Evolutionary conservation across 2,329 filamentous ascomycete genomes (phyloP), one percentile per base, ranked within the genome.

Genomic region (Hortaea werneckii): DNA sequence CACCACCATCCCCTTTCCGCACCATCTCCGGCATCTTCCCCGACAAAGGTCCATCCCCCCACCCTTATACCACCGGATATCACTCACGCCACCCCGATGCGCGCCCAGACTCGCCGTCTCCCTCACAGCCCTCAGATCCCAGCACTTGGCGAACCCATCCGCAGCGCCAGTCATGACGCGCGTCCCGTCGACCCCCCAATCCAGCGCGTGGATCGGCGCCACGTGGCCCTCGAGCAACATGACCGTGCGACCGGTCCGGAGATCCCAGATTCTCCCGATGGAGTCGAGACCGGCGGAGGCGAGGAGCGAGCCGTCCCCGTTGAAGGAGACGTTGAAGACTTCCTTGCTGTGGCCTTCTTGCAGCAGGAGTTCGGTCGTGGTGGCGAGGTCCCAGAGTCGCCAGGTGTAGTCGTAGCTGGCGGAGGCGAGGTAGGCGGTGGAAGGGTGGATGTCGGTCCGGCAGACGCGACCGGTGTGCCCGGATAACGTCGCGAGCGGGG

Each of bases 111-210:
- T 86, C 9, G 87, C 90, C 0, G 79, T 83, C 52, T 82, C 82
- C 56, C 85, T 79, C 41, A 96, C 89, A 58, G 92, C 90, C 40
- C 92, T 81, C 43, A 98, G 76, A 62, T 98, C 92, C 92, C 92
- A 98, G 67, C 90, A 95, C 66, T 95, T 96, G 59, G 95, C 82
- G 78, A 92, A 96, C 12, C 90, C 90, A 61, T 98, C 92, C 2
- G 83, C 87, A 10, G 88, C 94, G 1, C 88, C 89, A 0, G 88
- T 88, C n/a, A 96, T 72, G 6, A 96, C 79, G n/a, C 92, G 80
- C 64, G 95, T 83, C 5, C 90, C 88, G 61, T 98, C 92, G 0
- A 82, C 77, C 47, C 85, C 82, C 92, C 94, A 98, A 65, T 95
- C 89, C 5, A 96, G 72, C 0, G 83, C 88, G 59, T 94, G 89